These are phyloP conservation scores for Mortierella sp. DNA, from an alignment of 371 early-diverging fungal genomes.

Conservation along the genomic window DNA sequence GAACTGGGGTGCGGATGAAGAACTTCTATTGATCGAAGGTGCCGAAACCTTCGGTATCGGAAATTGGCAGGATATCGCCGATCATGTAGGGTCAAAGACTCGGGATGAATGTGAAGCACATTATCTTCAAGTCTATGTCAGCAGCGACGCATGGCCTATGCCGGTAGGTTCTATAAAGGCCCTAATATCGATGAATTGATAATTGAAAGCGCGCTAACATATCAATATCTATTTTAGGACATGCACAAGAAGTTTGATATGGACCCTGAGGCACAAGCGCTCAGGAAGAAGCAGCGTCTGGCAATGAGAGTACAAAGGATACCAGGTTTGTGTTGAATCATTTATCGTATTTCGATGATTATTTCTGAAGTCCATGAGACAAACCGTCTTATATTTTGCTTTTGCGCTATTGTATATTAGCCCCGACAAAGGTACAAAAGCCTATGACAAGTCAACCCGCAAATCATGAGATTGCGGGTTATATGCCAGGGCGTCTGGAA, in stretches of 20 bases:
- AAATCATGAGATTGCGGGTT: slow-evolving; percentile 97
- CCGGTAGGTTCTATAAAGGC: slow-evolving; percentile 64
- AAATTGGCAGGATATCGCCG: slow-evolving; percentile 97
- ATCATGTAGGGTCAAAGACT: slow-evolving; percentile 93
- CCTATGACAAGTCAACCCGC: slow-evolving; percentile 89
- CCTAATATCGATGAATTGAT: not conserved
- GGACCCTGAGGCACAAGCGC: slow-evolving; percentile 54
- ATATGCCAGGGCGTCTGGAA: slow-evolving; percentile 98
- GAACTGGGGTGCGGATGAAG: slow-evolving; percentile 98
- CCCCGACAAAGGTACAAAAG: slow-evolving; percentile 57
- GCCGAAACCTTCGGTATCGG: slow-evolving; percentile 95
- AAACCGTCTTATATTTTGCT: not conserved
- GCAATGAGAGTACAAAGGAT: slow-evolving; percentile 30
- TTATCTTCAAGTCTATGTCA: slow-evolving; percentile 89
- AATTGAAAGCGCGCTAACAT: not conserved
- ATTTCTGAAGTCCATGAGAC: not conserved
- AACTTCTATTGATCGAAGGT: slow-evolving; percentile 94
- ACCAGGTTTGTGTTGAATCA: slow-evolving; percentile 24
- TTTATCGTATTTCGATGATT: not conserved
- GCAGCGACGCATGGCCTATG: slow-evolving; percentile 81
- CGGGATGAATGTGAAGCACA: slow-evolving; percentile 92
- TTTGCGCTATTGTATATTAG: slow-evolving; percentile 14
- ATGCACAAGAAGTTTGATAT: slow-evolving; percentile 66
- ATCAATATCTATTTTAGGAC: slow-evolving; percentile 48
- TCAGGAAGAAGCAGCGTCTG: slow-evolving; percentile 57